Percentiles rank a stretch among this genome's conserved stretches.
phyloP scores from a whole-genome alignment of 352 stramenopile species.

The Pythium oligandrum region DNA sequence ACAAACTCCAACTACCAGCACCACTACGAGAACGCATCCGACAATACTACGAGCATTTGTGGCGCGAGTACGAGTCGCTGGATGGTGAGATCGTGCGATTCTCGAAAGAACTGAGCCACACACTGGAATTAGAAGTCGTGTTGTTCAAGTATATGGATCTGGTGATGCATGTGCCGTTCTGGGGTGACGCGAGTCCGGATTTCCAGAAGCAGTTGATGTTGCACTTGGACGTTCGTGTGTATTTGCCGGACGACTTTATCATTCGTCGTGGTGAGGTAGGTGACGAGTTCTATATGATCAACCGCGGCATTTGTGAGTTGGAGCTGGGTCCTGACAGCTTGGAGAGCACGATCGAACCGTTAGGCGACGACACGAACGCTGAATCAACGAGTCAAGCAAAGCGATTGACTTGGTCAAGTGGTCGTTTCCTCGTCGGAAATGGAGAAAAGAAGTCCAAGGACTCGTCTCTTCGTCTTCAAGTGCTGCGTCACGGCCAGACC shows the following conservation, averaged over 20 bases:
- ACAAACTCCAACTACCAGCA: constrained; percentile 38
- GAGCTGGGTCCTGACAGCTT: constrained; percentile 17
- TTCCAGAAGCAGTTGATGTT: constrained; percentile 68
- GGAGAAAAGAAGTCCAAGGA: too few relatives aligned
- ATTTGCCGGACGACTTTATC: constrained; percentile 73
- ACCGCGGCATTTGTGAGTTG: constrained; percentile 52
- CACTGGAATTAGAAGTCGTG: constrained; percentile 50
- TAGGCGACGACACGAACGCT: neutral
- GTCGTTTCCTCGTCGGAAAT: too few relatives aligned
- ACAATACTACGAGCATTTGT: constrained; percentile 65
- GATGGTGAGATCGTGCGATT: constrained; percentile 53
- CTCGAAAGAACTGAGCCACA: constrained; percentile 40
- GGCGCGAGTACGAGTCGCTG: constrained; percentile 58
- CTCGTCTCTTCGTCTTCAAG: too few relatives aligned
- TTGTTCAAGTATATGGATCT: constrained; percentile 76
- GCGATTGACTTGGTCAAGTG: too few relatives aligned
- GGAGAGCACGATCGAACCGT: constrained; percentile 19
- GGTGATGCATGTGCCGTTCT: constrained; percentile 56
- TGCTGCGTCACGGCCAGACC: constrained; percentile 19
- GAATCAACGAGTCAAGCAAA: neutral
- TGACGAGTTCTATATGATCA: constrained; percentile 69
- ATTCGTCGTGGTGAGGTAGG: constrained; percentile 51
- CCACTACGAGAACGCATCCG: constrained; percentile 50
- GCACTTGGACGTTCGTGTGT: constrained; percentile 49
- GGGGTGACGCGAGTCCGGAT: constrained; percentile 42